Evolutionary conservation across 192 early-diverging fungal species (phyloP).

Genomic region (Rhizophagus sp.): DNA sequence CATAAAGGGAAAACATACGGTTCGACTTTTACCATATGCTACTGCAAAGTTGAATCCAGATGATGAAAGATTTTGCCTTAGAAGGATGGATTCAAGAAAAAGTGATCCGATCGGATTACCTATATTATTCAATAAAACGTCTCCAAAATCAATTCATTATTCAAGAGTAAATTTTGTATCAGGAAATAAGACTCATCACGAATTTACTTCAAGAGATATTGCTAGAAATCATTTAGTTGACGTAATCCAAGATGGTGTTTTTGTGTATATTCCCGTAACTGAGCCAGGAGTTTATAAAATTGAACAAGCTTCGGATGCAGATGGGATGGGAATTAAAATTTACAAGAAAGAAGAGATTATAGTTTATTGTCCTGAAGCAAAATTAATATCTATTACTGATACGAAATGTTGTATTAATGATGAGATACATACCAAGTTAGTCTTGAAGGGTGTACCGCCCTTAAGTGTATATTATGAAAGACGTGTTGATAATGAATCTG

Average conservation of each 20-base stretch:
- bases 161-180: constrained; percentile 40
- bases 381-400: constrained; percentile 26
- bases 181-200: background rate
- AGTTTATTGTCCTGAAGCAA: constrained; percentile 42
- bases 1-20: constrained; percentile 48
- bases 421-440: constrained; percentile 32
- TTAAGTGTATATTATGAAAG: constrained; percentile 39
- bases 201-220: constrained; percentile 33
- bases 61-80: constrained; percentile 41
- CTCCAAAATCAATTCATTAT: constrained; percentile 33
- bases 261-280: constrained; percentile 37
- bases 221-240: constrained; percentile 31
- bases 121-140: constrained; percentile 45
- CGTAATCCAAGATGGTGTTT: constrained; percentile 36
- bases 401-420: constrained; percentile 38
- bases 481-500: background rate
- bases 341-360: constrained; percentile 39
- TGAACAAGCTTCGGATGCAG: constrained; percentile 34
- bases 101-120: constrained; percentile 32
- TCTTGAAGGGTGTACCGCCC: constrained; percentile 45
- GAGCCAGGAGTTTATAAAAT: constrained; percentile 44
- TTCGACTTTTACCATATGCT: constrained; percentile 43
- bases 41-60: constrained; percentile 49
- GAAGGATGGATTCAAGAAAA: background rate
- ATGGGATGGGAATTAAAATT: constrained; percentile 40